Conservation (phyloP, 352 stramenopile genomes). For the Globisporangium sylvaticum region DNA sequence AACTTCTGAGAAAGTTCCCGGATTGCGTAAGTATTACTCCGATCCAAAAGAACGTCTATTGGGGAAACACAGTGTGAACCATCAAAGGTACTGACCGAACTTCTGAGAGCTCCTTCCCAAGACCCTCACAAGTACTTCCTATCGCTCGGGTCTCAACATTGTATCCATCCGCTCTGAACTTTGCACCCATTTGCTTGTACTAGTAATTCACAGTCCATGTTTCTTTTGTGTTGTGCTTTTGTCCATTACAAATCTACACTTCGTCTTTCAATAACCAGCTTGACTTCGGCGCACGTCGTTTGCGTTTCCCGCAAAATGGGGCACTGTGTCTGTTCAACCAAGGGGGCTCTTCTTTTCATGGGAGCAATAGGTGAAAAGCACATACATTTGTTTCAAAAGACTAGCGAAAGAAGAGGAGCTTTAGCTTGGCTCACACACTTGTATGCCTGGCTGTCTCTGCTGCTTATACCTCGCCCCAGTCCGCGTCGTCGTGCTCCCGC, state of each 20-base stretch:
- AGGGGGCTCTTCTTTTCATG: no score
- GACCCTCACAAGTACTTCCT: no score
- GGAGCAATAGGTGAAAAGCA: neutral
- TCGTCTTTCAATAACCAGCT: no score
- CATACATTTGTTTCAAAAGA: constrained; percentile 1
- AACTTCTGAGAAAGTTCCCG: neutral
- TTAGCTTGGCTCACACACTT: neutral
- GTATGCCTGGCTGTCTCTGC: neutral
- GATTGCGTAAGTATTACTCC: neutral
- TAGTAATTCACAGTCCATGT: no score
- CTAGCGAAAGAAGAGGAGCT: neutral
- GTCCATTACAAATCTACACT: no score
- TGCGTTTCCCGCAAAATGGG: no score
- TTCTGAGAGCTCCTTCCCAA: neutral
- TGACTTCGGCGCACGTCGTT: no score
- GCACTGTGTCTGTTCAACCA: no score
- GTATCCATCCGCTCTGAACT: no score
- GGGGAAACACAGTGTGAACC: neutral
- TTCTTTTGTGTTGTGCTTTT: no score
- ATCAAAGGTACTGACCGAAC: neutral
- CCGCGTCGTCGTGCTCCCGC: constrained; percentile 77
- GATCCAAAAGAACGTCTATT: neutral
- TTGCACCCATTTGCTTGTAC: no score
- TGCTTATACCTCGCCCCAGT: constrained; percentile 81
- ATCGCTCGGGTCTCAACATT: no score